These are phyloP conservation scores for Hypomyces perniciosus DNA, from an alignment of 2,329 filamentous ascomycete genomes.

Conservation along the genomic window DNA sequence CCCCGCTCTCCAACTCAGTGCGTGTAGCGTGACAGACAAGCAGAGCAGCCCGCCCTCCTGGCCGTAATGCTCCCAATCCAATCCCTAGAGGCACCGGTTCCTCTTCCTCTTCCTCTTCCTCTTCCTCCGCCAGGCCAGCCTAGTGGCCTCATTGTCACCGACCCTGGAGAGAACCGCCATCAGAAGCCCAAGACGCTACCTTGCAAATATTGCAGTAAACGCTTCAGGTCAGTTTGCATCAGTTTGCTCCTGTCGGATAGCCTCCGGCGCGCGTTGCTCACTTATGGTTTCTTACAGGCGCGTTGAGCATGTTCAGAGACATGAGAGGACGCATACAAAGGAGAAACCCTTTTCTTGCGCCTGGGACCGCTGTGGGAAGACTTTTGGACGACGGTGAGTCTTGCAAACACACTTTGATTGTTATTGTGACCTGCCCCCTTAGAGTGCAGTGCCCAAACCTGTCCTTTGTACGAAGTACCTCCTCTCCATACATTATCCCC, in stretches of 20 bases:
- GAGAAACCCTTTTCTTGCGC: constrained; percentile 58
- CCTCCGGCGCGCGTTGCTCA: constrained; percentile 15
- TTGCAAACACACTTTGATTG: neutral
- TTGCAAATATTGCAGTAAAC: constrained; percentile 58
- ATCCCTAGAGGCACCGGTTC: constrained; percentile 43
- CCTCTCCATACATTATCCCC: constrained; percentile 11
- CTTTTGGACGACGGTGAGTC: constrained; percentile 56
- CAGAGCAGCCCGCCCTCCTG: constrained; percentile 15
- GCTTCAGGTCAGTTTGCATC: constrained; percentile 47
- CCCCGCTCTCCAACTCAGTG: constrained; percentile 1
- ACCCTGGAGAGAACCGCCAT: constrained; percentile 46
- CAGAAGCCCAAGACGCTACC: constrained; percentile 57
- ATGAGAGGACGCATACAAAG: constrained; percentile 59
- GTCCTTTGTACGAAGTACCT: neutral
- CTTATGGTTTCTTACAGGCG: constrained; percentile 36
- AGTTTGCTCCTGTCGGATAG: constrained; percentile 4
- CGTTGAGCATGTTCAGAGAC: constrained; percentile 59
- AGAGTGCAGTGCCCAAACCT: neutral
- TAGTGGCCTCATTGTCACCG: constrained; percentile 29
- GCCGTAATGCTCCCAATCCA: constrained; percentile 47
- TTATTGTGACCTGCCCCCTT: neutral
- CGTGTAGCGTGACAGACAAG: constrained; percentile 2
- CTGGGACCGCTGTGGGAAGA: constrained; percentile 56
- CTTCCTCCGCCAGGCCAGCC: constrained; percentile 18
- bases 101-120: constrained; percentile 27